Evolutionary conservation across 2,329 filamentous ascomycete species (phyloP).

Genomic region (Sordariomycetes sp.): DNA sequence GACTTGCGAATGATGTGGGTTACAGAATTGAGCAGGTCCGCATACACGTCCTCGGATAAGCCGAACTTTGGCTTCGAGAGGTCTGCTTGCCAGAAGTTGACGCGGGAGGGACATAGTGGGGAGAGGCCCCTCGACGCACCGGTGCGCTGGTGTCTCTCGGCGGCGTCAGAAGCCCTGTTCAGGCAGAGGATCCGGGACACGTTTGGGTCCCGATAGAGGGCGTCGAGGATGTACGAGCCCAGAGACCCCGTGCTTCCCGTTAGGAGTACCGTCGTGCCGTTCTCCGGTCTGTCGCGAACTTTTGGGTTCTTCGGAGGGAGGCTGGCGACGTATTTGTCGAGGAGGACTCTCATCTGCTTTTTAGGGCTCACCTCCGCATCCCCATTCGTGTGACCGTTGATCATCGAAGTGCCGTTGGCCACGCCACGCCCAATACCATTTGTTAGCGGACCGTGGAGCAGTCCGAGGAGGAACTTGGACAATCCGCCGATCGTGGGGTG

Average conservation of each 20-base stretch:
- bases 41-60: neutral
- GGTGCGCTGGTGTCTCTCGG: constrained; percentile 23
- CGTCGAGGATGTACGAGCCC: constrained; percentile 57
- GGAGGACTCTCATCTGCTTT: neutral
- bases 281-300: constrained; percentile 13
- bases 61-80: constrained; percentile 36
- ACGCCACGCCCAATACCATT: too few relatives aligned
- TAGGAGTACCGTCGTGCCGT: constrained; percentile 55
- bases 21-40: too few relatives aligned
- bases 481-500: constrained; percentile 16
- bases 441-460: neutral
- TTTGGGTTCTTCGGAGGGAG: constrained; percentile 11
- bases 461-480: constrained; percentile 11
- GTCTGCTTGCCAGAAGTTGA: constrained; percentile 38
- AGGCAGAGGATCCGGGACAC: constrained; percentile 11
- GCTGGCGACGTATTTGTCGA: constrained; percentile 13
- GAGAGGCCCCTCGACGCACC: constrained; percentile 25
- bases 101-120: constrained; percentile 21
- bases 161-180: constrained; percentile 26
- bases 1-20: too few relatives aligned
- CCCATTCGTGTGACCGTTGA: neutral
- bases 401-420: too few relatives aligned
- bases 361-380: neutral
- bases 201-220: constrained; percentile 13
- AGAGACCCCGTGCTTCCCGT: constrained; percentile 86